Base-by-base conservation (phyloP, 352 stramenopile genomes). In the Globisporangium canariense region DNA sequence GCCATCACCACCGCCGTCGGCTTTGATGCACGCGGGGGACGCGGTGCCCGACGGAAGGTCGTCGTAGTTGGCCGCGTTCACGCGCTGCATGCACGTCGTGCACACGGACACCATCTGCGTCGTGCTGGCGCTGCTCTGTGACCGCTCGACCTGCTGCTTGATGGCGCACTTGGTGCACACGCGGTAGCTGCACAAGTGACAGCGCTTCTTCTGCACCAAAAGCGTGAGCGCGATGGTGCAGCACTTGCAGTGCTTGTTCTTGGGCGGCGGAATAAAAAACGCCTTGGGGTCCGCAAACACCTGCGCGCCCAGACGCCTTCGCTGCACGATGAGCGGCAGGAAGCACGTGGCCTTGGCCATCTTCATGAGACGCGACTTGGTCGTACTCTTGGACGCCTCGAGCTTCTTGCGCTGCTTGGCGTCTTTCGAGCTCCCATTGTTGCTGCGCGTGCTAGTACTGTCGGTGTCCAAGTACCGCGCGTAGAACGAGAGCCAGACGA, bases 11-110 rank as follows among this genome's bases (percentile, higher is more conserved):
- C 60, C 28, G 4, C 49, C 54, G 62, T 89, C 75, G 10, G 63
- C 64, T 25, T 75, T 68, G 28, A 81, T 57, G n/a, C 30, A 62
- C 9, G 69, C 57, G 28, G 68, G 62, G 0, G 76, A 73, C 13
- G 66, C 49, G 22, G 59, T 53, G 2, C 47, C 49, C 13, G 67
- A 47, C 1, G 75, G 69, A n/a, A 81, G 56, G 32, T 75, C 71
- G 41, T 83, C 68, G 58, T 86, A 90, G 57, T 86, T 62, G 7
- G 77, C 76, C 2, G 80, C 68, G 55, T 90, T 77, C 10, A 90
- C 74, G 40, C 77, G 79, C 20, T 73, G 67, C 63, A 80, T 76
- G 60, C 81, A 90, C 50, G 71, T 73, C 36, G 75, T 65, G 45
- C 81, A 90, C 13, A 90, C 69, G 16, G 76, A 68, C 20, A 86